Evolutionary conservation across 371 early-diverging fungal species (phyloP).

Genomic region (Phascolomyces articulosus): DNA sequence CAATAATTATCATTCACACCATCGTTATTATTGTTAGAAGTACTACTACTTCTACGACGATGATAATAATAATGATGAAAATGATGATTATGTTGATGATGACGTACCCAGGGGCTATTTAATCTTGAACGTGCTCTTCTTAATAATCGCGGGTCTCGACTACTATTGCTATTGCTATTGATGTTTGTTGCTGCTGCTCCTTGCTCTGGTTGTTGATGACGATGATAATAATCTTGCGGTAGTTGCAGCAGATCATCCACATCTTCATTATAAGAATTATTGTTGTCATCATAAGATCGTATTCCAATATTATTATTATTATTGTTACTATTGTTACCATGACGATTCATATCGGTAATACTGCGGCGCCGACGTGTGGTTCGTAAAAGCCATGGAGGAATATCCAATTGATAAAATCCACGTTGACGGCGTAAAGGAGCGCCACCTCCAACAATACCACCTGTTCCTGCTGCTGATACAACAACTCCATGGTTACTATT

Average conservation of each 20-base stretch:
- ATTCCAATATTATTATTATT: neutral
- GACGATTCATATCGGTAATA: neutral
- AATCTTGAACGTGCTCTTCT: neutral
- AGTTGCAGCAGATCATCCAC: neutral
- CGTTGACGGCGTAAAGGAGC: neutral
- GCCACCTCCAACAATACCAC: neutral
- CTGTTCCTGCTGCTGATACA: neutral
- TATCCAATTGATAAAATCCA: neutral
- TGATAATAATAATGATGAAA: neutral
- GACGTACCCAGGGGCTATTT: neutral
- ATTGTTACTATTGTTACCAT: neutral
- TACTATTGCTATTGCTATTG: slow-evolving; percentile 2
- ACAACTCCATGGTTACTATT: neutral
- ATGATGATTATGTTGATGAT: neutral
- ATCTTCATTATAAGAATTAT: neutral
- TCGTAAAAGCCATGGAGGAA: neutral
- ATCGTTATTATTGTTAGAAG: neutral
- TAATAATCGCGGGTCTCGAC: neutral
- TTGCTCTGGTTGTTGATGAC: neutral
- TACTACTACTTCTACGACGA: neutral
- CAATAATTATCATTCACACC: too few species aligned
- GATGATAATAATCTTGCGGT: neutral
- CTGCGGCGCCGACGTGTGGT: neutral
- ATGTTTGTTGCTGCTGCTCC: slow-evolving; percentile 8
- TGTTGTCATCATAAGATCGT: neutral